Evolutionary conservation across 805 yeast species (phyloP).

Genomic region (Isabelozyma heimii): DNA sequence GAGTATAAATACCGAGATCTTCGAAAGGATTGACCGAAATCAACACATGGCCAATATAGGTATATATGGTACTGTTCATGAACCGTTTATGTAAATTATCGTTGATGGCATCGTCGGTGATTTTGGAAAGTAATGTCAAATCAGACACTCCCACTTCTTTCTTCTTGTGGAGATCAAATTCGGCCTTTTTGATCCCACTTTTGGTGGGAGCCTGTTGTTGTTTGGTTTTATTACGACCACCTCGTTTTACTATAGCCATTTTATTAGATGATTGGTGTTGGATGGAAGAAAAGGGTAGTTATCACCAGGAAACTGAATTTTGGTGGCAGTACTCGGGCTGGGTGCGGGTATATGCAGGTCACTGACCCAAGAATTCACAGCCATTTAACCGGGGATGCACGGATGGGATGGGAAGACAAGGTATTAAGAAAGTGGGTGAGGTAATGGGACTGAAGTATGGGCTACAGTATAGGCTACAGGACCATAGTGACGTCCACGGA

Average conservation of each 20-base stretch:
- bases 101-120: conserved; percentile 88
- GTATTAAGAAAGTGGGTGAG: neutral
- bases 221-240: conserved; percentile 56
- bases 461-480: too few species aligned
- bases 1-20: conserved; percentile 93
- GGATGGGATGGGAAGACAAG: neutral
- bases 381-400: neutral
- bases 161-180: conserved; percentile 82
- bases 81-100: conserved; percentile 88
- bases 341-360: neutral
- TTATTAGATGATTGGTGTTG: neutral
- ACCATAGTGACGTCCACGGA: too few species aligned
- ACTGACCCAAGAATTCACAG: neutral
- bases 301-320: neutral
- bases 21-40: conserved; percentile 96
- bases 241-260: conserved; percentile 82
- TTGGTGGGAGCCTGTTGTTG: conserved; percentile 50
- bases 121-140: conserved; percentile 81
- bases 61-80: conserved; percentile 84
- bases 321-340: neutral
- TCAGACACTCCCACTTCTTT: conserved; percentile 99
- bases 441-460: neutral
- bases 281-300: neutral
- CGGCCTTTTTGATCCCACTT: conserved; percentile 74
- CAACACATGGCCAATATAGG: conserved; percentile 90